Base-by-base conservation (phyloP, 345 rosid species). In the Eucalyptus curtisii region DNA sequence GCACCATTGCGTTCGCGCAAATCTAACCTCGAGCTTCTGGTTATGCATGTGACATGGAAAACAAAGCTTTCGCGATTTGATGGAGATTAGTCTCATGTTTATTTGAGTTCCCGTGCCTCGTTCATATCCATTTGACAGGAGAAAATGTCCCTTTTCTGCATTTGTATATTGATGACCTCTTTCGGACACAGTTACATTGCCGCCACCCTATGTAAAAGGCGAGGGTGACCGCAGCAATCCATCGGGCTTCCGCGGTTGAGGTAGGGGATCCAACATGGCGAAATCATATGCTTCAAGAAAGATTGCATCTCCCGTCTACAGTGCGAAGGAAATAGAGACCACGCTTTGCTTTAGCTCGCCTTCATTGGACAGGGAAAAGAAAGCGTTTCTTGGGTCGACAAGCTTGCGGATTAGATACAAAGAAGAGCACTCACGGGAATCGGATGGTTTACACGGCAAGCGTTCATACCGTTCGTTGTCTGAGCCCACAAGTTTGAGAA, bases 351-450 rank as follows among this genome's bases (percentile, higher is more conserved):
- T 81, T 50, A 57, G 66, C 53, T 88, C 89, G 53, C 91, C 92
- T 82, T 37, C 88, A 7, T 90, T 88, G 27, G 95, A 93, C 42
- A 87, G 59, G 92, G 95, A 90, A 13, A 79, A 71, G 50, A 90
- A 44, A 37, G 88, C 89, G 49, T 88, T 90, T 14, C 84, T 86
- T 24, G 89, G 87, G 45, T 87, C 93, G 10, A 57, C 89, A 45
- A 92, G 90, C 66, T 82, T 89, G 85, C 86, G 89, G 91, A 88
- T 57, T 64, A 91, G 88, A 88, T 91, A 90, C 88, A 47, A 57
- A 31, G 80, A 90, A 86, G 86, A 30, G 71, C 91, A 87, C 55
- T 81, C 89, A 85, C 88, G 52, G 52, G 90, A 57, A 88, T 84
- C 87, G 82, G 85, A 87, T 66, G 90, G 88, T 64, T 81, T 59